Percentiles rank a stretch among this genome's conserved stretches.
These are phyloP conservation scores for Knoxdaviesia proteae DNA, from an alignment of 2,329 filamentous ascomycete species.

Conservation along the genomic window DNA sequence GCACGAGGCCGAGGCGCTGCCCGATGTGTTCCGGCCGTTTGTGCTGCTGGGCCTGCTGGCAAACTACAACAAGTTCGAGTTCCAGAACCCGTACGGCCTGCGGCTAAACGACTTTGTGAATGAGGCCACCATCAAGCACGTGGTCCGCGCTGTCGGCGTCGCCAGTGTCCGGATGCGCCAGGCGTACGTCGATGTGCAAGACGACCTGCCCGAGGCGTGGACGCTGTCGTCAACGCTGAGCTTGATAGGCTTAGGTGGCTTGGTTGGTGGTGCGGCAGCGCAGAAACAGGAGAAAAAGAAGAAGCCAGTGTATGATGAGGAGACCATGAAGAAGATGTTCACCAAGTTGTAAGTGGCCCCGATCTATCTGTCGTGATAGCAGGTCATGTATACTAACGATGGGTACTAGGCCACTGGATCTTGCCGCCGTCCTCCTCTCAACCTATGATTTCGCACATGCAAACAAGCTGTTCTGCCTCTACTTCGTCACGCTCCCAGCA, in stretches of 20 bases:
- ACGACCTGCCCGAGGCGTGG: constrained; percentile 84
- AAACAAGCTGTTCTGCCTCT: constrained; percentile 88
- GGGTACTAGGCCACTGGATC: constrained; percentile 45
- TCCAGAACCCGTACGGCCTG: constrained; percentile 86
- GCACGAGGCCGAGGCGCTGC: constrained; percentile 50
- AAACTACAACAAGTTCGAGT: constrained; percentile 99
- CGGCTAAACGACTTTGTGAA: constrained; percentile 92
- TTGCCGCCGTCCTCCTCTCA: constrained; percentile 62
- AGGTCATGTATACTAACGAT: constrained; percentile 5
- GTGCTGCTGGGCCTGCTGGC: constrained; percentile 68
- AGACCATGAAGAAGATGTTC: constrained; percentile 69
- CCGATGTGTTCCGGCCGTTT: constrained; percentile 51
- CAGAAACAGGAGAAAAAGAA: constrained; percentile 38
- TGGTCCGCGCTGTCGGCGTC: constrained; percentile 54
- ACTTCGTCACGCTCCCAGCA: constrained; percentile 44
- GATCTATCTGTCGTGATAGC: background rate
- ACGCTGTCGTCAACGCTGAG: constrained; percentile 58
- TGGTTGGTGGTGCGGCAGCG: constrained; percentile 33
- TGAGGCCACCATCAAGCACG: constrained; percentile 64
- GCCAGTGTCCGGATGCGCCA: constrained; percentile 48
- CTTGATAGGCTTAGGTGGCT: constrained; percentile 64
- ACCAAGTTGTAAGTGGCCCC: constrained; percentile 44
- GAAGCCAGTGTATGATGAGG: constrained; percentile 40
- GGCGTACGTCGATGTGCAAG: constrained; percentile 67
- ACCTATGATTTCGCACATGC: constrained; percentile 86